Evolutionary conservation across 169 alveolate genomes (phyloP).

Genomic region (Cryptosporidium meleagridis): DNA sequence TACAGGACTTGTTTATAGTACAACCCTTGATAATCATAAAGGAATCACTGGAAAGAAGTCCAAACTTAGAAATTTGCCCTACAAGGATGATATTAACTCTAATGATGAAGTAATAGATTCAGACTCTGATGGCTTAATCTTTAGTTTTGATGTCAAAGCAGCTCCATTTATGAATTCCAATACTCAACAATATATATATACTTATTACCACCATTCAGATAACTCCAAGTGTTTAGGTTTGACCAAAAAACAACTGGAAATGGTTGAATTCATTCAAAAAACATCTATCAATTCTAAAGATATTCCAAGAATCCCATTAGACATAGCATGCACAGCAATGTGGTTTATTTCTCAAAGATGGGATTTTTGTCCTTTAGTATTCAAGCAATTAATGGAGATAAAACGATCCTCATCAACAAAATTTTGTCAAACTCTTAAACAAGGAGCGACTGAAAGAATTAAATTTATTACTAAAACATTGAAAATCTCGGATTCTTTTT

Average conservation of each 20-base stretch:
- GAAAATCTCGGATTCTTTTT: conserved; percentile 4
- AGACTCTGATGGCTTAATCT: background rate
- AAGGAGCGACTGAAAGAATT: conserved; percentile 4
- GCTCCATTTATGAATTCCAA: conserved; percentile 74
- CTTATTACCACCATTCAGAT: conserved; percentile 45
- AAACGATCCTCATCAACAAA: background rate
- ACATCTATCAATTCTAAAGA: conserved; percentile 19
- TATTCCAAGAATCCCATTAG: conserved; percentile 37
- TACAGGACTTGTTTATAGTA: conserved; percentile 1
- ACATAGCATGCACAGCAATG: conserved; percentile 64
- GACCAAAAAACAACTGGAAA: conserved; percentile 28
- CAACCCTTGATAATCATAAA: conserved; percentile 46
- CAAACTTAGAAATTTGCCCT: conserved; percentile 1
- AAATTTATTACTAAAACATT: conserved; percentile 14
- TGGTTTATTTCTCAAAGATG: conserved; percentile 74
- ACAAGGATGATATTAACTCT: background rate
- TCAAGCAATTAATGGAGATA: conserved; percentile 12
- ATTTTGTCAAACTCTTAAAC: conserved; percentile 31
- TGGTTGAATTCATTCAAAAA: conserved; percentile 26
- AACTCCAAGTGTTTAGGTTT: conserved; percentile 62
- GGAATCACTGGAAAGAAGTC: conserved; percentile 4
- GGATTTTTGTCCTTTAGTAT: conserved; percentile 44
- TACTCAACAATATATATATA: conserved; percentile 40
- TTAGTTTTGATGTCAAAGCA: conserved; percentile 62
- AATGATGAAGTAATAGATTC: background rate